phyloP scores from a whole-genome alignment of 768 basidiomycete genomes.

The Serpula lacrymans region DNA sequence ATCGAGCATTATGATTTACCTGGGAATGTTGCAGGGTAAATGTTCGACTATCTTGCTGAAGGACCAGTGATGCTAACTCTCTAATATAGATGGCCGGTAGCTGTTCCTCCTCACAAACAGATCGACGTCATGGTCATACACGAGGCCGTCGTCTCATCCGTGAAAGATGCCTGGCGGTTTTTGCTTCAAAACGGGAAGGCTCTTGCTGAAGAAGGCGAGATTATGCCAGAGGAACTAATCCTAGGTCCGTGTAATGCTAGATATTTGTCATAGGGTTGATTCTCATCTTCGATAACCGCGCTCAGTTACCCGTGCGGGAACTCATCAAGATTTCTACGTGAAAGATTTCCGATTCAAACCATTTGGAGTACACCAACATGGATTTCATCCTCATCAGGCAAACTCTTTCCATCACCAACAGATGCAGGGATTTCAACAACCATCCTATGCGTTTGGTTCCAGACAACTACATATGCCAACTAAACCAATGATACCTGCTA shows the following conservation, averaged over 20 bases:
- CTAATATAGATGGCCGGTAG: slow-evolving; percentile 41
- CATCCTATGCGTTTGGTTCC: slow-evolving; percentile 11
- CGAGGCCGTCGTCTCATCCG: slow-evolving; percentile 18
- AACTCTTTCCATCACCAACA: slow-evolving; percentile 12
- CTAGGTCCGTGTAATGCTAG: slow-evolving; percentile 32
- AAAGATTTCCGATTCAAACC: slow-evolving; percentile 28
- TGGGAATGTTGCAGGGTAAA: slow-evolving; percentile 30
- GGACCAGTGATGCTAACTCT: neutral
- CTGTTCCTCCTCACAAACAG: slow-evolving; percentile 34
- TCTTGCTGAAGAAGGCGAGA: slow-evolving; percentile 27
- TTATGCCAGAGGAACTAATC: slow-evolving; percentile 40
- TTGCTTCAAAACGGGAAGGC: slow-evolving; percentile 30
- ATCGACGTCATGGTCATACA: slow-evolving; percentile 39
- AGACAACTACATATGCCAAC: slow-evolving; percentile 6
- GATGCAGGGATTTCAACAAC: slow-evolving; percentile 13
- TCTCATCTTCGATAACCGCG: too few species aligned
- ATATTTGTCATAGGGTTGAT: neutral
- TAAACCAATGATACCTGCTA: slow-evolving; percentile 30
- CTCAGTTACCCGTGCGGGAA: slow-evolving; percentile 39
- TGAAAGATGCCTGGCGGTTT: slow-evolving; percentile 38
- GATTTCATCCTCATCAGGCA: slow-evolving; percentile 4
- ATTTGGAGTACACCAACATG: slow-evolving; percentile 7
- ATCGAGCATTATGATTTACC: slow-evolving; percentile 35
- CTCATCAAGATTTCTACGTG: slow-evolving; percentile 38
- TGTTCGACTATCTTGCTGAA: neutral